These are phyloP conservation scores for Schizothecium vesticola DNA, from an alignment of 495 filamentous ascomycete species.

Conservation along the genomic window DNA sequence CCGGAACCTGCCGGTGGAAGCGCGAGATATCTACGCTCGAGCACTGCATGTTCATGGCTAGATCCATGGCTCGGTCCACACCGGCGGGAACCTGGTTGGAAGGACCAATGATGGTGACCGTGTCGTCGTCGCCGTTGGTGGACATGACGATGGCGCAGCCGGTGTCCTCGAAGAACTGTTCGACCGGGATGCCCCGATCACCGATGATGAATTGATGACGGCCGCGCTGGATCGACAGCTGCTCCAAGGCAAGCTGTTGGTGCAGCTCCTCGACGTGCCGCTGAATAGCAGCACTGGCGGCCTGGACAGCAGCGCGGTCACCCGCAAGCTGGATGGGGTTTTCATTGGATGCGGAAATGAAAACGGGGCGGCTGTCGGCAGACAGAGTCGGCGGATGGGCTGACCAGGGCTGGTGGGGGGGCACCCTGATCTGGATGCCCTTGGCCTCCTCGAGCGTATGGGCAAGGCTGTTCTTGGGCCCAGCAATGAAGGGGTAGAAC, in stretches of 20 bases:
- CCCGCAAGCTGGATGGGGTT: constrained; percentile 79
- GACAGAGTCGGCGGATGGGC: constrained; percentile 62
- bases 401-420: constrained; percentile 70
- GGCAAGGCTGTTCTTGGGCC: constrained; percentile 63
- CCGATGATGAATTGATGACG: constrained; percentile 90
- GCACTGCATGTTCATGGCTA: constrained; percentile 77
- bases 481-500: constrained; percentile 92
- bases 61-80: constrained; percentile 71
- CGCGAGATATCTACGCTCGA: constrained; percentile 70
- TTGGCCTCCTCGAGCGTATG: constrained; percentile 58
- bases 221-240: constrained; percentile 68
- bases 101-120: constrained; percentile 77
- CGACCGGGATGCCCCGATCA: constrained; percentile 65
- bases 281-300: constrained; percentile 74
- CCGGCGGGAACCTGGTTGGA: constrained; percentile 63
- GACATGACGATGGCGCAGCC: constrained; percentile 86
- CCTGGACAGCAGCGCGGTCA: constrained; percentile 76
- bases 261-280: constrained; percentile 65
- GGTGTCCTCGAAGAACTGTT: constrained; percentile 83
- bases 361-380: constrained; percentile 55
- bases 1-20: constrained; percentile 66
- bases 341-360: constrained; percentile 55
- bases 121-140: constrained; percentile 65
- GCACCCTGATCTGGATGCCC: constrained; percentile 70
- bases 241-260: constrained; percentile 61